Evolutionary conservation across 352 stramenopile genomes (phyloP), one percentile per base, ranked within the genome.

Genomic region (Globisporangium paddicum): DNA sequence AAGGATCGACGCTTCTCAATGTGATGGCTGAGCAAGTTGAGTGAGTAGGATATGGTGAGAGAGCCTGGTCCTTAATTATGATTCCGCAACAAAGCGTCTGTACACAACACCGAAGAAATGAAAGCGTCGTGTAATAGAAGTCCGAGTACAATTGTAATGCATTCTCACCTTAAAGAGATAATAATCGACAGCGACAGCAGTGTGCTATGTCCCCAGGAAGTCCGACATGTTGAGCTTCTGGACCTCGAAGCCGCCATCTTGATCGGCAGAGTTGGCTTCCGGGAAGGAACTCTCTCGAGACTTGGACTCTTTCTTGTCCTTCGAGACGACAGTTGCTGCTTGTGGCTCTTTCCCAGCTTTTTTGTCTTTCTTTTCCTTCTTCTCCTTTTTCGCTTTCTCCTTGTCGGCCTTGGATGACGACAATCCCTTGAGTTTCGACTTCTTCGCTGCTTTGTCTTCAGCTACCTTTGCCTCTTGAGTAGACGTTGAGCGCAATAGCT

Each of bases 191-290:
- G 26, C 19, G 19, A 37, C 18, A 26, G 2, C 26, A 38, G 16
- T 16, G 16, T 21, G n/a, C 44, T 62, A 65, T 13, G 38, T 19
- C 14, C 81, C 72, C 6, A 91, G 67, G 64, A 93, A 93, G 16
- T 76, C 76, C 18, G 75, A 66, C 81, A 89, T 93, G 57, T 90
- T 82, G 54, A 89, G 77, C 25, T 77, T 88, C 47, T 92, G 79
- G 14, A 92, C 82, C 23, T 75, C 73, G 59, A 91, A 91, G 25
- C 64, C 74, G 46, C 52, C 53, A 19, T 87, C 78, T 23, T 56
- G 50, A 21, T 88, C 71, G 2, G 65, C 44, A 26, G 74, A 63
- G 18, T 66, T 41, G 35, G 26, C 38, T 26, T 63, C 75, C 14
- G 65, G 73, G 56, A 85, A 79, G 5, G 76, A 77, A 49, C 50